Evolutionary conservation across 257 asterid species (phyloP), one percentile per base, ranked within the genome.

Genomic region (Salvia splendens): DNA sequence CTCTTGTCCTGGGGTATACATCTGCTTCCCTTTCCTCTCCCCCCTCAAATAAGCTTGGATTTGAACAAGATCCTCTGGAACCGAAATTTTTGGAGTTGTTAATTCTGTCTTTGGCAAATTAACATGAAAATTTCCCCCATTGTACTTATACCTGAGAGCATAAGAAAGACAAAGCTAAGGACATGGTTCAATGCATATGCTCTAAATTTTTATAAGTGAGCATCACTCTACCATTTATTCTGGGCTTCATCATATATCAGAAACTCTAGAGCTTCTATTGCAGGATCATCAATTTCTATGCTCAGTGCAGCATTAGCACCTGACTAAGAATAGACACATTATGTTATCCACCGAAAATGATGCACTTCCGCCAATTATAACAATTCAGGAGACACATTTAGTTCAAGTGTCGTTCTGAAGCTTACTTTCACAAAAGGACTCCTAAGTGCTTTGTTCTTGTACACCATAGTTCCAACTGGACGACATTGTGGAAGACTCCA

Each of bases 31-130:
- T 52, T 87, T 85, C 73, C 91, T 86, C 85, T 91, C 99, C 99
- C 99, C 91, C 84, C 96, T 84, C 81, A 94, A 69, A 70, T 94
- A 94, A 59, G 99, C 87, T 74, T 91, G 99, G 76, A 88, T 51
- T 85, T 88, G 95, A 45, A 94, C 99, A 83, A 94, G 98, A 78
- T 94, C 99, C 81, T 91, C 99, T 17, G 99, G 96, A 60, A 88
- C 86, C 2, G 96, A 88, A 78, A 75, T 77, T 67, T 81, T 69
- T 68, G 82, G 54, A 64, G 73, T 68, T 51, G 64, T 69, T 65
- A 73, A 65, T 47, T 79, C 84, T 75, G 79, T 24, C 72, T 68
- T 65, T 8, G 96, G 87, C 61, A 94, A 71, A 41, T 79, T 70
- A 75, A 94, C 79, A 59, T 52, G 70, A 79, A 94, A 88, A 73